Base-by-base conservation (phyloP, 2,329 filamentous ascomycete species). In the Aspergillus novofumigatus region DNA sequence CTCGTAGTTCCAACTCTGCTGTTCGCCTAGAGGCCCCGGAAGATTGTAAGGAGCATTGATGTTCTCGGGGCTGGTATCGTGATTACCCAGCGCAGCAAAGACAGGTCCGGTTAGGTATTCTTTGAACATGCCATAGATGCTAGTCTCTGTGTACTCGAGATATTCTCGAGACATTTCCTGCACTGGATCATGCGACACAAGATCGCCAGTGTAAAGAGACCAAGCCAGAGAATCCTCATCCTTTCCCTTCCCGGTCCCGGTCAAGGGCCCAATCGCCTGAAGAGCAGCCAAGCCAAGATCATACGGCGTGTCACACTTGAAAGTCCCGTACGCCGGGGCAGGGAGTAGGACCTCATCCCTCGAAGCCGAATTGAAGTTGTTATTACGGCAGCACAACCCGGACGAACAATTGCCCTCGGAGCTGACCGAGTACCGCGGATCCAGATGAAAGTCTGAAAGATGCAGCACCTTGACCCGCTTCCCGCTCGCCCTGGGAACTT, bases 1-100 rank as follows among this genome's bases (percentile, higher is more conserved):
- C 26, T 83, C 74, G 61, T 81, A 84, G 61, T 84, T 83, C 83
- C 83, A 85, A 53, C 78, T 82, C 60, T 81, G 78, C 61, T 86
- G 83, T 58, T 79, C 69, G 1, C 82, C 81, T 1, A 85, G 70
- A 1, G 75, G 73, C 0, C 80, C 81, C 8, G 81, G 81, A 8
- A 86, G 69, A 29, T 68, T 78, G 60, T 84, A 79, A 2, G 82
- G 80, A 6, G 78, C 75, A 61, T 83, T 79, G 26, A 83, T 79
- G 23, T 78, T 80, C 55, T 80, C 77, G 1, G 83, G 82, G 56
- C 77, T 82, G 10, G 76, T 80, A 63, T 85, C 83, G 56, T 85
- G 83, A 59, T 85, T 85, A 1, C 83, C 83, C 1, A 86, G 75
- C 0, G 80, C 81, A 0, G 79, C 70, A 58, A 83, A 86, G 3